Conservation (phyloP, 306 rosid genomes). For the Chamaecrista fasciculata region DNA sequence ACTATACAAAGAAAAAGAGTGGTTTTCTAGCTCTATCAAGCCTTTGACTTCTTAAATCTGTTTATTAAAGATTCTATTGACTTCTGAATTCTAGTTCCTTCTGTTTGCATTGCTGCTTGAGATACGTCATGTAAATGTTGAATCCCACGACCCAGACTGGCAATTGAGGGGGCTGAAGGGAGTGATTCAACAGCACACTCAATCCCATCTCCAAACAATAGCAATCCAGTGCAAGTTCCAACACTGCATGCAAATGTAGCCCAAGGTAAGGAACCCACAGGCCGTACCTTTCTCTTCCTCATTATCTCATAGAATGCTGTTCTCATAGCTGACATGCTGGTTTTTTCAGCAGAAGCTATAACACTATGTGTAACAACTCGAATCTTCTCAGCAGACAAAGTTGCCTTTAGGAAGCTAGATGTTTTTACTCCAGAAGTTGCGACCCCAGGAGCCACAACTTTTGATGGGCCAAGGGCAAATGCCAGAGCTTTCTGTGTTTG, state of each 20-base stretch:
- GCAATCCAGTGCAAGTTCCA: constrained; percentile 66
- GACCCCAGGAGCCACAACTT: constrained; percentile 53
- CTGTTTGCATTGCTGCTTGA: constrained; percentile 43
- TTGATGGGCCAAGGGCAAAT: constrained; percentile 51
- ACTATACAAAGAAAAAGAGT: constrained; percentile 28
- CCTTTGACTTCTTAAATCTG: constrained; percentile 52
- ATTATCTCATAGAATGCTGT: constrained; percentile 80
- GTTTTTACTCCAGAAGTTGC: constrained; percentile 64
- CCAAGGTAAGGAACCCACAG: constrained; percentile 65
- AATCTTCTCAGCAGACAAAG: constrained; percentile 74
- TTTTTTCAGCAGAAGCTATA: constrained; percentile 71
- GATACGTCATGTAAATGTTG: constrained; percentile 55
- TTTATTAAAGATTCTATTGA: constrained; percentile 56
- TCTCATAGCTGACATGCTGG: constrained; percentile 77
- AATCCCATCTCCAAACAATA: constrained; percentile 68
- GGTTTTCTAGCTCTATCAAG: constrained; percentile 34
- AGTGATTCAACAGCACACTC: constrained; percentile 58
- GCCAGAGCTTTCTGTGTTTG: constrained; percentile 56
- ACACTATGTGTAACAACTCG: constrained; percentile 62
- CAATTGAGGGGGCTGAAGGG: constrained; percentile 75
- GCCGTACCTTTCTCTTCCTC: constrained; percentile 56
- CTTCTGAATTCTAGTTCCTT: constrained; percentile 56
- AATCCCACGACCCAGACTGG: constrained; percentile 77
- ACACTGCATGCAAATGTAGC: constrained; percentile 71
- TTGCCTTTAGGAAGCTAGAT: constrained; percentile 56